Percentiles rank a stretch among this genome's conserved stretches.
phyloP scores from a whole-genome alignment of 345 rosid genomes.

The Citrus mangshanensis region DNA sequence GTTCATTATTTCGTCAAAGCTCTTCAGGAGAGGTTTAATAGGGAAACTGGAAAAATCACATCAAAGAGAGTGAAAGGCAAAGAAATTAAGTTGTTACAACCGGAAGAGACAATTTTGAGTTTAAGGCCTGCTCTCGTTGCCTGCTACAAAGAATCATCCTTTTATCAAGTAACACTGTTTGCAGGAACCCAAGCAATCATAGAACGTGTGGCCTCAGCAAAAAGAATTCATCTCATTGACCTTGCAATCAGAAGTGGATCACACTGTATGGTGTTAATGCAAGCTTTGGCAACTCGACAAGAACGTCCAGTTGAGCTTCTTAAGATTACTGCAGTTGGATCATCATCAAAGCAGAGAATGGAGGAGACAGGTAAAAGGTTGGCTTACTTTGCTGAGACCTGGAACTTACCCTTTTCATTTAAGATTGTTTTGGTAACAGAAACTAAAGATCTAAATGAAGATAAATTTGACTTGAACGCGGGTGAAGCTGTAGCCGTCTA shows the following conservation, averaged over 20 bases:
- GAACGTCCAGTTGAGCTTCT: conserved; percentile 7
- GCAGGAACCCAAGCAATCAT: conserved; percentile 31
- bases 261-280: conserved; percentile 5
- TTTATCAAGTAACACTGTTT: conserved; percentile 25
- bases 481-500: neutral
- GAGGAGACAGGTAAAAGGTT: conserved; percentile 5
- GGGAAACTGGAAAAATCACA: conserved; percentile 14
- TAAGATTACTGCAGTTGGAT: conserved; percentile 10
- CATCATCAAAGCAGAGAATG: neutral
- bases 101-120: neutral
- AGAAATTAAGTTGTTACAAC: neutral
- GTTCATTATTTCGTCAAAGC: neutral
- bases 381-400: conserved; percentile 12
- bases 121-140: neutral
- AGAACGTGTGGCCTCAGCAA: conserved; percentile 23
- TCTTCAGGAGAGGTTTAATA: conserved; percentile 18
- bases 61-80: neutral
- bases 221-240: conserved; percentile 37
- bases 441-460: conserved; percentile 3
- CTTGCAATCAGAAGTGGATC: conserved; percentile 16
- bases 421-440: neutral
- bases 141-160: conserved; percentile 17
- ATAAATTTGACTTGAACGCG: neutral
- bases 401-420: neutral
- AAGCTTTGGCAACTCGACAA: neutral